These are phyloP conservation scores for Cephaloascus fragrans DNA, from an alignment of 805 yeast genomes.

Conservation along the genomic window DNA sequence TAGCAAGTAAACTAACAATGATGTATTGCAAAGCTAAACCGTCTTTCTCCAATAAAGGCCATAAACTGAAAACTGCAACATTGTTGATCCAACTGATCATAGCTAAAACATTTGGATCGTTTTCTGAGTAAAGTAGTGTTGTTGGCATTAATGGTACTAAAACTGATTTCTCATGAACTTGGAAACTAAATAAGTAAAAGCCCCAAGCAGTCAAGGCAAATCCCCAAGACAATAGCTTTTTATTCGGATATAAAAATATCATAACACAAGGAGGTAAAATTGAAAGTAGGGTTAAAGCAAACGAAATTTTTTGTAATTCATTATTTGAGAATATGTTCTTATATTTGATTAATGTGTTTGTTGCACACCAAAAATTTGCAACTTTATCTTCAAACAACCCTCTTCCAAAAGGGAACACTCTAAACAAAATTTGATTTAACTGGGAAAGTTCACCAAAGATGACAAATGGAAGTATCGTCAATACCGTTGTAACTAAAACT, in stretches of 20 bases:
- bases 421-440: conserved; percentile 42
- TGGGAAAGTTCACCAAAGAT: conserved; percentile 35
- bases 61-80: conserved; percentile 74
- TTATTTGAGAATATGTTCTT: conserved; percentile 39
- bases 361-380: conserved; percentile 96
- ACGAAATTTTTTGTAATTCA: conserved; percentile 51
- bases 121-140: conserved; percentile 50
- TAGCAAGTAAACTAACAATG: conserved; percentile 51
- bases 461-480: conserved; percentile 53
- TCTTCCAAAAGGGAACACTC: conserved; percentile 87
- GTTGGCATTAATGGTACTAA: conserved; percentile 82
- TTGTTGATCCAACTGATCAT: conserved; percentile 84
- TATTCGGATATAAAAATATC: conserved; percentile 40
- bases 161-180: conserved; percentile 92
- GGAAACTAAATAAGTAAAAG: conserved; percentile 84
- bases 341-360: conserved; percentile 70
- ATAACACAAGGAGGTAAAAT: conserved; percentile 48
- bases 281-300: conserved; percentile 37
- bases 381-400: conserved; percentile 97
- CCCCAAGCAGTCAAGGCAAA: conserved; percentile 79
- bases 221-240: conserved; percentile 54
- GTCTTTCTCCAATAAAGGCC: conserved; percentile 79
- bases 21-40: conserved; percentile 64
- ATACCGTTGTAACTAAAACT: conserved; percentile 43
- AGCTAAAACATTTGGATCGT: conserved; percentile 52